Percentiles rank a stretch among this genome's conserved stretches.
Conservation (phyloP, 306 rosid genomes). For the Malus domestica region DNA sequence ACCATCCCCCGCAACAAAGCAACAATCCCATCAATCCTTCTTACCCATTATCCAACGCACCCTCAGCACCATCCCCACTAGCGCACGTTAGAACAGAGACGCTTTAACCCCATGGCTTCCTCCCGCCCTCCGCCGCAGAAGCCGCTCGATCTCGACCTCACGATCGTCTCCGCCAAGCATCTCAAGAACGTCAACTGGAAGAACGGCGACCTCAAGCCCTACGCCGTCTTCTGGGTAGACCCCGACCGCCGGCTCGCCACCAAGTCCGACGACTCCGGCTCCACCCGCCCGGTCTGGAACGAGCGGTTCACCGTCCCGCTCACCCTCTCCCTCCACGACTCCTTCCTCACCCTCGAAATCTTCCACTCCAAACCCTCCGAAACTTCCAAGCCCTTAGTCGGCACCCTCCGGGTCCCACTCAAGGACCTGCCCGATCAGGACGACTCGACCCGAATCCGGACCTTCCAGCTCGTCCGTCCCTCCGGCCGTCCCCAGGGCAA, state of each 20-base stretch:
- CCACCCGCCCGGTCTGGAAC: constrained; percentile 73
- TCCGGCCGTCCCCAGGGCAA: constrained; percentile 84
- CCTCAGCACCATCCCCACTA: background rate
- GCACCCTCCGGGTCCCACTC: constrained; percentile 54
- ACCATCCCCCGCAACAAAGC: background rate
- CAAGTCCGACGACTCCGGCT: constrained; percentile 77
- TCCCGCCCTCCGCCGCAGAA: constrained; percentile 69
- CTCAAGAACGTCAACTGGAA: constrained; percentile 93
- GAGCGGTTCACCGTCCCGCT: constrained; percentile 77
- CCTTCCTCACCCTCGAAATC: constrained; percentile 70
- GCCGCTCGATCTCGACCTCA: constrained; percentile 66
- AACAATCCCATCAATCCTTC: background rate
- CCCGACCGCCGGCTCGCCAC: constrained; percentile 79
- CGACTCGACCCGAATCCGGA: constrained; percentile 37
- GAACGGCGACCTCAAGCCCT: constrained; percentile 69
- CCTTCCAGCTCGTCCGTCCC: constrained; percentile 54
- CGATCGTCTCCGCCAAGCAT: constrained; percentile 72
- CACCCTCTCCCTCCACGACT: constrained; percentile 33
- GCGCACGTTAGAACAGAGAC: constrained; percentile 12
- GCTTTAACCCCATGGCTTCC: constrained; percentile 35
- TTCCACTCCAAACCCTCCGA: constrained; percentile 87
- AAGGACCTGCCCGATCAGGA: constrained; percentile 37
- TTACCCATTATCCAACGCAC: background rate
- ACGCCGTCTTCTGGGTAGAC: constrained; percentile 81
- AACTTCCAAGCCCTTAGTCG: constrained; percentile 80